Evolutionary conservation across 2,329 filamentous ascomycete species (phyloP).

Genomic region (Alternaria sp.): DNA sequence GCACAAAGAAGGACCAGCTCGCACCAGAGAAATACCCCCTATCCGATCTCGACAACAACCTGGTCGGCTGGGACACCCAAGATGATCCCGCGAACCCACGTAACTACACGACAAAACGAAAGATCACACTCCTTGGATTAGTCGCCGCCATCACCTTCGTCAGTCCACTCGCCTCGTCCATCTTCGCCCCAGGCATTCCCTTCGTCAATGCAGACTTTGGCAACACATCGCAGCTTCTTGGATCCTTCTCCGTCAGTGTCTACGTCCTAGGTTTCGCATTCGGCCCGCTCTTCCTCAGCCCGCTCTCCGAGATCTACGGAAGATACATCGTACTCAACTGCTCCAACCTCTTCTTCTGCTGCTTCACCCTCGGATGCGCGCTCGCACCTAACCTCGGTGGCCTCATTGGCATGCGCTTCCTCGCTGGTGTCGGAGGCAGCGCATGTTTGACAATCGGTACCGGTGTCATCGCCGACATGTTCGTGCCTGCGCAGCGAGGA

Average conservation of each 20-base stretch:
- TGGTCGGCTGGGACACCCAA: conserved; percentile 47
- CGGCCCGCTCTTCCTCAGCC: conserved; percentile 42
- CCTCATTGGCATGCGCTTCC: conserved; percentile 37
- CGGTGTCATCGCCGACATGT: conserved; percentile 46
- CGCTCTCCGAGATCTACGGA: conserved; percentile 45
- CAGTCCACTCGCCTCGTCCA: conserved; percentile 45
- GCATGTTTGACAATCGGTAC: conserved; percentile 45
- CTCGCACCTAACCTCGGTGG: conserved; percentile 42
- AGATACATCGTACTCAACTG: conserved; percentile 39
- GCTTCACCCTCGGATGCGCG: conserved; percentile 56
- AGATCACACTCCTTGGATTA: conserved; percentile 37
- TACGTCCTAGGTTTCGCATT: conserved; percentile 45
- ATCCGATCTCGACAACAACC: conserved; percentile 40
- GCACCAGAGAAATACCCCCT: conserved; percentile 38
- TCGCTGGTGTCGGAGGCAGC: conserved; percentile 32
- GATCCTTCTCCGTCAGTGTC: conserved; percentile 42
- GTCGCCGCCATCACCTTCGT: conserved; percentile 43
- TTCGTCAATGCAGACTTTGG: conserved; percentile 41
- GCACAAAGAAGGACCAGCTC: conserved; percentile 34
- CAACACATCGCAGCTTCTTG: conserved; percentile 40
- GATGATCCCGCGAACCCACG: conserved; percentile 42
- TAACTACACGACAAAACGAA: conserved; percentile 36
- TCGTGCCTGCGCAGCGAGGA: conserved; percentile 41
- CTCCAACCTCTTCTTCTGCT: conserved; percentile 58
- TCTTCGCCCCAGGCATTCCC: conserved; percentile 43